Evolutionary conservation across 768 basidiomycete genomes (phyloP), one percentile per base, ranked within the genome.

Genomic region (Lactarius psammicola): DNA sequence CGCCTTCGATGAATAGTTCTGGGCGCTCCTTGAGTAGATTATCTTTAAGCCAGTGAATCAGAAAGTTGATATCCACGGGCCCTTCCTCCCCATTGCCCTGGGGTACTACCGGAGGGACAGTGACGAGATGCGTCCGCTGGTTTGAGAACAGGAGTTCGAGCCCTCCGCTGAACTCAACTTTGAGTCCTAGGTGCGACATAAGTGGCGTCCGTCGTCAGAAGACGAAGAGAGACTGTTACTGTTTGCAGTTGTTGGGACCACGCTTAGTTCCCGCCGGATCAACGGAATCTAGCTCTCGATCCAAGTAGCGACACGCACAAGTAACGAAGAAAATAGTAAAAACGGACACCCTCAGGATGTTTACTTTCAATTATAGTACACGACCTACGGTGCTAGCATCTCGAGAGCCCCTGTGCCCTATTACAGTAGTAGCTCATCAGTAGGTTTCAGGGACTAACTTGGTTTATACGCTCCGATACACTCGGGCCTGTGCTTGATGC

Each of bases 1-100:
- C 85, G 11, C 87, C 86, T 62, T 98, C 95, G 61, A 92, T 81
- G 75, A 99, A 99, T 67, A 99, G 79, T 73, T 97, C 95, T 28
- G 84, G 85, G 20, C 97, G 80, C 72, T 95, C 94, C 70, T 84
- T 89, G 71, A 99, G 80, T 65, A 95, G 75, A 70, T 88, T 85
- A 64, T 88, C 83, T 61, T 87, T 83, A 67, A 99, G 82, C 77
- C 91, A 86, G 65, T 84, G 81, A 28, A 98, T 88, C 53, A 99
- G 82, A 73, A 87, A 92, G 3, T 84, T 77, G 68, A 98, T 78
- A 72, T 93, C 87, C 9, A 83, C 78, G 7, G 83, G 80, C 67
- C 80, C 81, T 34, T 73, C 76, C 18, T 75, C 73, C 17, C 67
- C 71, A 18, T 69, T 66, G n/a, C 38, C 61, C 13, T 51, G 44